Percentiles rank a stretch among this genome's conserved stretches.
phyloP scores from a whole-genome alignment of 306 rosid species.

The Sechiopsis laciniata region DNA sequence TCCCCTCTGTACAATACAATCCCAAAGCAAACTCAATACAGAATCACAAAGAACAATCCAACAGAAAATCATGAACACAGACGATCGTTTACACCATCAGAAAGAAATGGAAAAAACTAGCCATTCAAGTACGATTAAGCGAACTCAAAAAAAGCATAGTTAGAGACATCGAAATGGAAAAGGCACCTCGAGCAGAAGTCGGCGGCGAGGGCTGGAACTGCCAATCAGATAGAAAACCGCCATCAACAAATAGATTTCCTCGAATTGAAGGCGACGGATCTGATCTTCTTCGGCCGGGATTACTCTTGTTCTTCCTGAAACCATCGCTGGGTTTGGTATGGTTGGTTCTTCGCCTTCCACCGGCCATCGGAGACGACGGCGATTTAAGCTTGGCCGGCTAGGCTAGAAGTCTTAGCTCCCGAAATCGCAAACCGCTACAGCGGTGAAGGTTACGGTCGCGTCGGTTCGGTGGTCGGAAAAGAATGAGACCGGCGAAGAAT shows the following conservation, averaged over 20 bases:
- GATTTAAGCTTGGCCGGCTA: neutral
- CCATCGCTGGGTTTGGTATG: slow-evolving; percentile 1
- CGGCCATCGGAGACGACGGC: slow-evolving; percentile 37
- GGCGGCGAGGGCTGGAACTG: slow-evolving; percentile 28
- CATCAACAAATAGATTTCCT: slow-evolving; percentile 51
- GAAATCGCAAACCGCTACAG: neutral
- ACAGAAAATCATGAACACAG: neutral
- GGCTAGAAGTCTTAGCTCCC: too few species aligned
- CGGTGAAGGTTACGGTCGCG: neutral
- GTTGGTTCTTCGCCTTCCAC: slow-evolving; percentile 50
- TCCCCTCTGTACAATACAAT: slow-evolving; percentile 46
- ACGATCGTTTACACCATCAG: neutral
- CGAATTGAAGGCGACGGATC: slow-evolving; percentile 19
- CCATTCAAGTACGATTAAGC: neutral
- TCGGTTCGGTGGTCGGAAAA: neutral
- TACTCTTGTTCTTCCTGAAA: slow-evolving; percentile 14
- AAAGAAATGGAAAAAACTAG: neutral
- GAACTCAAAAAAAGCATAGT: neutral
- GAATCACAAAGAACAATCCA: slow-evolving; percentile 18
- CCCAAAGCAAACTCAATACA: slow-evolving; percentile 23
- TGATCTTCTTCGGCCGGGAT: slow-evolving; percentile 35
- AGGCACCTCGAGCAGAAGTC: slow-evolving; percentile 40
- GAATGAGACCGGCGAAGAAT: neutral
- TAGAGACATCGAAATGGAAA: neutral
- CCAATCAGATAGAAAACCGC: slow-evolving; percentile 78